These are phyloP conservation scores for Pseudozyma thailandica DNA, from an alignment of 1,284 basidiomycete species.

Conservation along the genomic window DNA sequence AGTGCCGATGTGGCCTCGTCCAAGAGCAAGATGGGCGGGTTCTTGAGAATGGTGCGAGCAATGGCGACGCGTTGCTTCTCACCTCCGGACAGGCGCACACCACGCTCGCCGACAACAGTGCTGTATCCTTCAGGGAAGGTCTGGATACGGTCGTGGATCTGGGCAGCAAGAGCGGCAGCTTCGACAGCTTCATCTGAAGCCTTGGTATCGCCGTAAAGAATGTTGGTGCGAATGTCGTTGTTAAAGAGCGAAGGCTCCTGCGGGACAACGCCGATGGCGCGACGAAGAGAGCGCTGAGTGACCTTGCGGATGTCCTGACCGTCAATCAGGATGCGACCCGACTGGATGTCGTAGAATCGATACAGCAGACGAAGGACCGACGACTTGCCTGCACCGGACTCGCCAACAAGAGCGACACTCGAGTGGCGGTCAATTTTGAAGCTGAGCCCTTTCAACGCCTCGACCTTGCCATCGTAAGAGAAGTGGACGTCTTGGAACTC, in stretches of 20 bases:
- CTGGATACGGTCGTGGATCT: slow-evolving; percentile 65
- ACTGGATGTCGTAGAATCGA: slow-evolving; percentile 83
- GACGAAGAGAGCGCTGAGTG: slow-evolving; percentile 79
- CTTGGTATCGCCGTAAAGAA: slow-evolving; percentile 59
- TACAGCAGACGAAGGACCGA: slow-evolving; percentile 85
- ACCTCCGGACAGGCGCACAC: slow-evolving; percentile 75
- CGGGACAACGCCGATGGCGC: slow-evolving; percentile 77
- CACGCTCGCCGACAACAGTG: slow-evolving; percentile 83
- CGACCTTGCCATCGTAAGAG: slow-evolving; percentile 78
- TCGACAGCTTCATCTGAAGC: slow-evolving; percentile 62
- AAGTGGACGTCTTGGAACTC: slow-evolving; percentile 75
- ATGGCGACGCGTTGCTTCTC: slow-evolving; percentile 88
- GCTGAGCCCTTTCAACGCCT: slow-evolving; percentile 80
- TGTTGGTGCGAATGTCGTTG: slow-evolving; percentile 73
- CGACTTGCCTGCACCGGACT: slow-evolving; percentile 82
- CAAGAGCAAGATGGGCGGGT: slow-evolving; percentile 82
- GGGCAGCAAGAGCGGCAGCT: slow-evolving; percentile 61
- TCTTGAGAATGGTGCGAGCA: slow-evolving; percentile 85
- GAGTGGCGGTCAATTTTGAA: slow-evolving; percentile 81
- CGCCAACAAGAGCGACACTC: slow-evolving; percentile 61
- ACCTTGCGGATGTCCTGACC: slow-evolving; percentile 85
- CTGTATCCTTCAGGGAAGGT: slow-evolving; percentile 80
- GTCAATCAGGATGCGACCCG: slow-evolving; percentile 74
- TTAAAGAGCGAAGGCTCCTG: slow-evolving; percentile 77
- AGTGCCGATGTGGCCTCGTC: slow-evolving; percentile 80